Conservation (phyloP, 495 filamentous ascomycete genomes). For the Penicillium riverlandense region DNA sequence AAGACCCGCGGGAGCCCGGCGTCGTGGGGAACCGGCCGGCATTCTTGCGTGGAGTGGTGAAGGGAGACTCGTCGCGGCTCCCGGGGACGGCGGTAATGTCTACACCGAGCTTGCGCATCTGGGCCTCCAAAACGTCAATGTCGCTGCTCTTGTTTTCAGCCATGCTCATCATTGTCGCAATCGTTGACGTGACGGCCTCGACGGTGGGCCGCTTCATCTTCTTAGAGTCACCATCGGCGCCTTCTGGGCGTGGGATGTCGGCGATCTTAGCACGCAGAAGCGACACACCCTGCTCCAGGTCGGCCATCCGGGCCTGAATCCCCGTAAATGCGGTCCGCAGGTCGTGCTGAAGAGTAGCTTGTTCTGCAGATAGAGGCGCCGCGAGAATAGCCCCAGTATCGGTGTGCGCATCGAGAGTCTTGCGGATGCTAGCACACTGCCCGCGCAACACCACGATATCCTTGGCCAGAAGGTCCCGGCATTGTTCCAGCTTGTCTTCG, state of each 20-base stretch:
- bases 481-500: slow-evolving; percentile 52
- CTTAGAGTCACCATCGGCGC: slow-evolving; percentile 26
- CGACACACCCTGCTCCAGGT: slow-evolving; percentile 74
- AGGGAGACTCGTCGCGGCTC: slow-evolving; percentile 55
- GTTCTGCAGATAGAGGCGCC: slow-evolving; percentile 74
- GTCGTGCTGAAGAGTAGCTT: slow-evolving; percentile 73
- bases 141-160: slow-evolving; percentile 80
- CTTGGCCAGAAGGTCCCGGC: slow-evolving; percentile 50
- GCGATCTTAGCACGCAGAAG: slow-evolving; percentile 76
- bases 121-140: slow-evolving; percentile 79
- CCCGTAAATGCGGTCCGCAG: slow-evolving; percentile 61
- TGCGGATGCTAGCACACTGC: slow-evolving; percentile 67
- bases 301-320: slow-evolving; percentile 64
- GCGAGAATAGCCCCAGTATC: slow-evolving; percentile 51
- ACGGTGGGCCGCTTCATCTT: slow-evolving; percentile 62
- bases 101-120: slow-evolving; percentile 67
- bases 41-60: slow-evolving; percentile 48
- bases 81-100: slow-evolving; percentile 35
- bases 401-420: slow-evolving; percentile 61
- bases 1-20: slow-evolving; percentile 32
- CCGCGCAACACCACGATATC: slow-evolving; percentile 60
- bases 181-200: slow-evolving; percentile 84
- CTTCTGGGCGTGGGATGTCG: slow-evolving; percentile 30
- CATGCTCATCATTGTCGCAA: slow-evolving; percentile 87
- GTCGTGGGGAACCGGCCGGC: slow-evolving; percentile 29